Percentiles rank a stretch among this genome's conserved stretches.
Conservation (phyloP, 495 filamentous ascomycete species). For the Aspergillus indologenus region DNA sequence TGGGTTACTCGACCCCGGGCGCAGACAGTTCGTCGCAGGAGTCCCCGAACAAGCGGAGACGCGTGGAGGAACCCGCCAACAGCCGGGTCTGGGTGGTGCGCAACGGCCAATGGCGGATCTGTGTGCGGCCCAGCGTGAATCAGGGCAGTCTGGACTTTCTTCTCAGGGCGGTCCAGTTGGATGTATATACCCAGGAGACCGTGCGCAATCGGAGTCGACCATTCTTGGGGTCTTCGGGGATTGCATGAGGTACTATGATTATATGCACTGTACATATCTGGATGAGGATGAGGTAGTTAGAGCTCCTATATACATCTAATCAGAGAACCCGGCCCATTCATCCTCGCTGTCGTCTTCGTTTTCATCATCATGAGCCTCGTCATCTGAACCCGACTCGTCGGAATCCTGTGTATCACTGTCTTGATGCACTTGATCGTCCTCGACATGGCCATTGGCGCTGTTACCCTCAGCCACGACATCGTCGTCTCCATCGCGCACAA, state of each 20-base stretch:
- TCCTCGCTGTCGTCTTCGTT: conserved; percentile 34
- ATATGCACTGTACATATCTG: background rate
- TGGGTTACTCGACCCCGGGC: conserved; percentile 1
- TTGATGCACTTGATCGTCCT: conserved; percentile 8
- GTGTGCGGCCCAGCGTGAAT: conserved; percentile 54
- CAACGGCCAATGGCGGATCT: conserved; percentile 77
- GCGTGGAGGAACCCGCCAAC: conserved; percentile 26
- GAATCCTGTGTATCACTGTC: no score
- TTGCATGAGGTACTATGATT: background rate
- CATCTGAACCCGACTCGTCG: background rate
- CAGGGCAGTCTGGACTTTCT: conserved; percentile 53
- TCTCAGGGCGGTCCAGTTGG: conserved; percentile 76
- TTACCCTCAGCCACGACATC: background rate
- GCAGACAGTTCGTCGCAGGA: conserved; percentile 6
- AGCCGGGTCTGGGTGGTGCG: conserved; percentile 64
- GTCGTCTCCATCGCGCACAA: conserved; percentile 50
- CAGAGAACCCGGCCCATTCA: conserved; percentile 48
- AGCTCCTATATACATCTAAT: conserved; percentile 24
- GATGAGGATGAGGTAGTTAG: conserved; percentile 3
- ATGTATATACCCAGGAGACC: conserved; percentile 66
- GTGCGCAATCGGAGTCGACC: conserved; percentile 63
- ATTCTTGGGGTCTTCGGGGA: conserved; percentile 57
- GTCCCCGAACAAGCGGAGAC: conserved; percentile 50
- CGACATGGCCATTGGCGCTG: background rate
- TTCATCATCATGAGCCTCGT: conserved; percentile 20